Percentiles rank a stretch among this genome's conserved stretches.
phyloP scores from a whole-genome alignment of 306 rosid species.

The Spatholobus suberectus region DNA sequence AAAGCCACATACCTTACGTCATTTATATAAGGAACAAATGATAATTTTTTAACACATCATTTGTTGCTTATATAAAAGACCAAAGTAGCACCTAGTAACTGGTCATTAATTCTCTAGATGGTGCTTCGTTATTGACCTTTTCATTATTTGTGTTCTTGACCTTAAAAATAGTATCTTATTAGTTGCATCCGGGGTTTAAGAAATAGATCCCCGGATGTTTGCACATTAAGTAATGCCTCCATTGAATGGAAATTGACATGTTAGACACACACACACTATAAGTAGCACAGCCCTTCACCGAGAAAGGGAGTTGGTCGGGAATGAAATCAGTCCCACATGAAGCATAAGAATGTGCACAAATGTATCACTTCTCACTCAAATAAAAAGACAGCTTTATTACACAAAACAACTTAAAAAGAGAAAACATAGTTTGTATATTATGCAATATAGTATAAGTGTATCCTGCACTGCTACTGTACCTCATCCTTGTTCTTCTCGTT shows the following conservation, averaged over 20 bases:
- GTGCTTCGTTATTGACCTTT: neutral
- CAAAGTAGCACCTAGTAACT: neutral
- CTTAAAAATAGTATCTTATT: neutral
- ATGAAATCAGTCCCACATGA: slow-evolving; percentile 1
- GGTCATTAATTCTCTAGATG: neutral
- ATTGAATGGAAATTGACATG: neutral
- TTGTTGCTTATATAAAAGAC: too few species aligned
- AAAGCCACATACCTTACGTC: neutral
- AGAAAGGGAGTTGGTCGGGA: slow-evolving; percentile 16
- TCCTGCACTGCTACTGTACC: slow-evolving; percentile 12
- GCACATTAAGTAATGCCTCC: neutral
- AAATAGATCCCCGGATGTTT: neutral
- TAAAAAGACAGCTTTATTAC: slow-evolving; percentile 30
- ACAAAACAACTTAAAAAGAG: slow-evolving; percentile 11
- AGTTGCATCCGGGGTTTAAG: neutral
- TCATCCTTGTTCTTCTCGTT: slow-evolving; percentile 34
- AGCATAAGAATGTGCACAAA: neutral
- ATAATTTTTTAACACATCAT: too few species aligned
- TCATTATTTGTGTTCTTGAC: neutral
- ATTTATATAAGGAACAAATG: too few species aligned
- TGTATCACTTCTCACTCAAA: slow-evolving; percentile 9
- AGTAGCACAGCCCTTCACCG: neutral
- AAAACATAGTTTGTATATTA: neutral
- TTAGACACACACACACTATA: neutral
- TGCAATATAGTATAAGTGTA: neutral